These are phyloP conservation scores for Rutstroemia sp. DNA, from an alignment of 2,329 filamentous ascomycete species.

Conservation along the genomic window DNA sequence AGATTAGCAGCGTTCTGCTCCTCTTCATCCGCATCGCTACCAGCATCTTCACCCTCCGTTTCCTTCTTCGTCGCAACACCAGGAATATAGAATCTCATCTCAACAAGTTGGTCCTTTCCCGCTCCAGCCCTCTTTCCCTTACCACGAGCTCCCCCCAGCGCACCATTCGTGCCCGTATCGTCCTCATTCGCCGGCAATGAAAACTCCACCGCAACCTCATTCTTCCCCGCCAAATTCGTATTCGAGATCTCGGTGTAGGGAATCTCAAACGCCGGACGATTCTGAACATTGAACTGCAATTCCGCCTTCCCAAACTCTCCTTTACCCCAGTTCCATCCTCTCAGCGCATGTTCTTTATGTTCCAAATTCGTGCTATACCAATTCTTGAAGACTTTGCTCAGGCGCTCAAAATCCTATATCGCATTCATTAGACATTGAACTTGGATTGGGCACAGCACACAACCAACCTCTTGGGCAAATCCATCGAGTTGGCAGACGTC, in stretches of 20 bases:
- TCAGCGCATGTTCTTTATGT: slow-evolving; percentile 84
- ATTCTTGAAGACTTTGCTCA: slow-evolving; percentile 90
- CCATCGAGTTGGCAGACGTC: slow-evolving; percentile 91
- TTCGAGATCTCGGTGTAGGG: slow-evolving; percentile 97
- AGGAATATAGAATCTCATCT: slow-evolving; percentile 98
- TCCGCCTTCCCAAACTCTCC: slow-evolving; percentile 94
- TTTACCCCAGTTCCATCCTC: slow-evolving; percentile 99
- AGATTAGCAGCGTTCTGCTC: slow-evolving; percentile 93
- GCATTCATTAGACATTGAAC: slow-evolving; percentile 10
- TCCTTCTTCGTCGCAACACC: slow-evolving; percentile 78
- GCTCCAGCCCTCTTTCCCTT: slow-evolving; percentile 86
- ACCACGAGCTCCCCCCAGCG: slow-evolving; percentile 63
- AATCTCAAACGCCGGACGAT: slow-evolving; percentile 91
- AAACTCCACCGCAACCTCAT: slow-evolving; percentile 95
- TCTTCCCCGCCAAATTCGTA: slow-evolving; percentile 94
- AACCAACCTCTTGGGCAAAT: slow-evolving; percentile 71
- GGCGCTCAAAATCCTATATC: slow-evolving; percentile 72
- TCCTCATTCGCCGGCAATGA: slow-evolving; percentile 65
- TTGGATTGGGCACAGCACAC: background rate
- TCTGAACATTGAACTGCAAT: slow-evolving; percentile 93
- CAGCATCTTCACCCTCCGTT: slow-evolving; percentile 65
- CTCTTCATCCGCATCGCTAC: slow-evolving; percentile 55
- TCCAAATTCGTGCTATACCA: slow-evolving; percentile 96
- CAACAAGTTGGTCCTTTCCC: slow-evolving; percentile 85
- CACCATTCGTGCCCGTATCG: slow-evolving; percentile 65